Base-by-base conservation (phyloP, 139 green algal genomes). In the Tetraselmis chui region DNA sequence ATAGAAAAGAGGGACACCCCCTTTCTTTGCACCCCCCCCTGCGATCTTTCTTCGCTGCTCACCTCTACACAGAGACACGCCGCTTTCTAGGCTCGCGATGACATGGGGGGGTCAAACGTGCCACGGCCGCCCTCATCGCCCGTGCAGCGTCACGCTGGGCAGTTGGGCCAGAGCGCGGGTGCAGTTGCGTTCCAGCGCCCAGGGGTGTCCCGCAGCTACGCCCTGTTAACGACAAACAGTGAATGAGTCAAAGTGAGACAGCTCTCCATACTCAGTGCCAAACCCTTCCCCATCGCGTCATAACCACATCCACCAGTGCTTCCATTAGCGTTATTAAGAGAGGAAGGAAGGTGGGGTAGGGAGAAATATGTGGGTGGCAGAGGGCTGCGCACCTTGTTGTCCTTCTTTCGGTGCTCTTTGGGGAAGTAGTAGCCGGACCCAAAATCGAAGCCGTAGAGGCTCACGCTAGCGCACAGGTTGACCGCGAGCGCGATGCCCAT, bases 361-460 rank as follows among this genome's bases (percentile, higher is more conserved):
- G n/a, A n/a, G n/a, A n/a, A n/a, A n/a, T n/a, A n/a, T n/a, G n/a
- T 67, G 11, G 45, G 11, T 67, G 45, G 11, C 11, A 5, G 45
- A 67, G 11, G 5, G 45, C 45, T 67, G 45, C 45, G 45, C 45
- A 18, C 45, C 45, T 67, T 5, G 18, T 67, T 18, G 11, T 18
- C 45, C 45, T 67, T 5, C 45, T 67, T 67, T 5, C 45, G 45
- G 45, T 67, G 45, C 45, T 67, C 45, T 18, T 67, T 67, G 5
- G 45, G 45, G 45, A 67, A 67, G 45, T 67, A 67, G 45, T 67
- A 67, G 11, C 18, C 45, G 45, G 45, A 18, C 11, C 45, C 45
- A 67, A 67, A 67, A 18, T 80, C 77, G 22, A 80, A 80, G 28
- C 77, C 77, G 77, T 80, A 80, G 77, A 80, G 45, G 24, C 28